These are phyloP conservation scores for Fusarium avenaceum DNA, from an alignment of 2,329 filamentous ascomycete species.

Conservation along the genomic window DNA sequence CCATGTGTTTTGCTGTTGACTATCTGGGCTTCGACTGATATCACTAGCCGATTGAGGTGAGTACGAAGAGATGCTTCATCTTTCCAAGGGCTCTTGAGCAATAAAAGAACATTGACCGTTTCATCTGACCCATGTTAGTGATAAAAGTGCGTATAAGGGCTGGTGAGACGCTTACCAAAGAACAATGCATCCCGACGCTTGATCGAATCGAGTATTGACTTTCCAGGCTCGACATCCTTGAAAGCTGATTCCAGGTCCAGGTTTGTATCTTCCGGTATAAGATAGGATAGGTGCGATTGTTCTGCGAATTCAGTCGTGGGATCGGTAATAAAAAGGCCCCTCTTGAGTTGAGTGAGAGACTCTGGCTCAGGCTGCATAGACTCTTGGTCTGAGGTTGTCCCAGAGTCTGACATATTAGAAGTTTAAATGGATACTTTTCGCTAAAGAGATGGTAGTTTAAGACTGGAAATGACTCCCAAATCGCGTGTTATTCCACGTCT, in stretches of 20 bases:
- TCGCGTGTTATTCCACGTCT: not conserved
- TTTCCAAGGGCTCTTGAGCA: conserved; percentile 74
- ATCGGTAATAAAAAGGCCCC: conserved; percentile 44
- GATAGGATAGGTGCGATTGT: conserved; percentile 70
- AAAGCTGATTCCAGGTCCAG: conserved; percentile 68
- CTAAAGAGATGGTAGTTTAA: not conserved
- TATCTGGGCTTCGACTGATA: conserved; percentile 76
- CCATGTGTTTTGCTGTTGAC: conserved; percentile 67
- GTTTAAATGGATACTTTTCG: not conserved
- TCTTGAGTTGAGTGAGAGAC: conserved; percentile 42
- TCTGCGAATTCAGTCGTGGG: conserved; percentile 63
- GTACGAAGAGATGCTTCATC: conserved; percentile 69
- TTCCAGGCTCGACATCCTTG: conserved; percentile 58
- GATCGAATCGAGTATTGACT: conserved; percentile 68
- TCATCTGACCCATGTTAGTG: conserved; percentile 70
- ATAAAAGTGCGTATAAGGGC: conserved; percentile 57
- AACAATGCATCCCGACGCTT: conserved; percentile 75
- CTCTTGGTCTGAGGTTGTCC: conserved; percentile 35
- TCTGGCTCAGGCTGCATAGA: conserved; percentile 41
- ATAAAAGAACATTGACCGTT: conserved; percentile 75
- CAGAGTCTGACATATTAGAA: conserved; percentile 41
- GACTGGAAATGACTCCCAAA: not conserved
- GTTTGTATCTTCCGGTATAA: conserved; percentile 70
- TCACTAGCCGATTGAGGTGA: conserved; percentile 72
- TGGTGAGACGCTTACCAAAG: conserved; percentile 70